Evolutionary conservation across 768 basidiomycete species (phyloP).

Genomic region (Lactarius deliciosus): DNA sequence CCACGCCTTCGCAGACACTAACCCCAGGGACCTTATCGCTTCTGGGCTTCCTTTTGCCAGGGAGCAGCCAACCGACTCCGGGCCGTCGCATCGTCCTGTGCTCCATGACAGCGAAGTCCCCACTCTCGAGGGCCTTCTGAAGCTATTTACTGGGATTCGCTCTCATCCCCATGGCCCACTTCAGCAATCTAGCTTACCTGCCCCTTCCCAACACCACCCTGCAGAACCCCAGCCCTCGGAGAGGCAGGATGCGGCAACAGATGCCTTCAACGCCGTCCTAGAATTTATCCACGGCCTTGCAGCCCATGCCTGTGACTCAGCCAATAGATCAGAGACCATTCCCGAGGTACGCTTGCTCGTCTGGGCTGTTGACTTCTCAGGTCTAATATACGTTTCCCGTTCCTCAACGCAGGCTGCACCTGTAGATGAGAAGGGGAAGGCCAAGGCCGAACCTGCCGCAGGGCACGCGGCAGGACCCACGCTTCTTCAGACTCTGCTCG

Average conservation of each 20-base stretch:
- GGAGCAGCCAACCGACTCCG: neutral
- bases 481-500: neutral
- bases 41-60: neutral
- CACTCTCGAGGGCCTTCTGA: conserved; percentile 1
- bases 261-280: neutral
- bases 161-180: neutral
- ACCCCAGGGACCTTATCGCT: neutral
- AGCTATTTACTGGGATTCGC: neutral
- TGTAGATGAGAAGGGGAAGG: conserved; percentile 5
- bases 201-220: neutral
- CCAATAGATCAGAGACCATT: neutral
- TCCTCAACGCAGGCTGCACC: neutral
- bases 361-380: neutral
- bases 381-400: conserved; percentile 3
- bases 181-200: neutral
- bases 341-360: conserved; percentile 4
- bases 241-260: neutral
- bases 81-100: no score
- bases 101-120: neutral
- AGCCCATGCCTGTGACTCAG: neutral
- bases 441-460: neutral
- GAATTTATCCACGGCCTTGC: conserved; percentile 14
- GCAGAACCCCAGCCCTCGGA: neutral
- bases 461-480: neutral
- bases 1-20: neutral